Evolutionary conservation across 2,329 filamentous ascomycete genomes (phyloP).

Genomic region (Zelopaecilomyces penicillatus): DNA sequence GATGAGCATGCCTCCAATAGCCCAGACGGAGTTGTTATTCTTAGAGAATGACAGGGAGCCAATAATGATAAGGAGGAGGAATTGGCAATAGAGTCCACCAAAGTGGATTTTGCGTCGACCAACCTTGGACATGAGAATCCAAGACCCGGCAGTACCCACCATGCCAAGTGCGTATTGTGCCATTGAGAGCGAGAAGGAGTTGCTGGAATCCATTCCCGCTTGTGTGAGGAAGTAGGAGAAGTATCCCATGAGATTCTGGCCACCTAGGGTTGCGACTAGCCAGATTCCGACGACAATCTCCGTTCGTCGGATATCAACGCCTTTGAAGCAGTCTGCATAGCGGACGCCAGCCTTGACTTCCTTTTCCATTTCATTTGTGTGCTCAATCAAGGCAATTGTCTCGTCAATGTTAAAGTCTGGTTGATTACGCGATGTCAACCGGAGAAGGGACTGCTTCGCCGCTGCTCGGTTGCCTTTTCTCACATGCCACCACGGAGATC

Average conservation of each 20-base stretch:
- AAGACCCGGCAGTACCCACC: conserved; percentile 36
- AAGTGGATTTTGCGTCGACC: conserved; percentile 38
- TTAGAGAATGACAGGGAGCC: conserved; percentile 22
- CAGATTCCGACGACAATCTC: conserved; percentile 43
- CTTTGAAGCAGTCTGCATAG: conserved; percentile 37
- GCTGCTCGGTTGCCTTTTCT: conserved; percentile 32
- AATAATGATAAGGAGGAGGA: conserved; percentile 30
- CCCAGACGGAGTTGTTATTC: conserved; percentile 24
- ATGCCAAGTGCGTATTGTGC: conserved; percentile 42
- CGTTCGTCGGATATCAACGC: conserved; percentile 39
- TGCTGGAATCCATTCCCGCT: conserved; percentile 35
- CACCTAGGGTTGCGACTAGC: conserved; percentile 40
- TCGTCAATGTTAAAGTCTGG: conserved; percentile 33
- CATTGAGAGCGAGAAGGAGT: conserved; percentile 38
- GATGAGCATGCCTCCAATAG: conserved; percentile 39
- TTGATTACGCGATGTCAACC: conserved; percentile 31
- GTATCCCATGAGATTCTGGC: conserved; percentile 41
- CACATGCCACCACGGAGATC: conserved; percentile 44
- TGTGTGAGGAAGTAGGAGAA: conserved; percentile 38
- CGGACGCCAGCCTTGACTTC: conserved; percentile 26
- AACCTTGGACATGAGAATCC: conserved; percentile 33
- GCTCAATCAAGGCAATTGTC: conserved; percentile 30
- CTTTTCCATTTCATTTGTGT: conserved; percentile 33
- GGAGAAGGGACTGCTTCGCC: conserved; percentile 32
- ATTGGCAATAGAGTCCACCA: conserved; percentile 34